These are phyloP conservation scores for Eleusine coracana DNA, from an alignment of 176 grass and related monocot genomes.

Conservation along the genomic window DNA sequence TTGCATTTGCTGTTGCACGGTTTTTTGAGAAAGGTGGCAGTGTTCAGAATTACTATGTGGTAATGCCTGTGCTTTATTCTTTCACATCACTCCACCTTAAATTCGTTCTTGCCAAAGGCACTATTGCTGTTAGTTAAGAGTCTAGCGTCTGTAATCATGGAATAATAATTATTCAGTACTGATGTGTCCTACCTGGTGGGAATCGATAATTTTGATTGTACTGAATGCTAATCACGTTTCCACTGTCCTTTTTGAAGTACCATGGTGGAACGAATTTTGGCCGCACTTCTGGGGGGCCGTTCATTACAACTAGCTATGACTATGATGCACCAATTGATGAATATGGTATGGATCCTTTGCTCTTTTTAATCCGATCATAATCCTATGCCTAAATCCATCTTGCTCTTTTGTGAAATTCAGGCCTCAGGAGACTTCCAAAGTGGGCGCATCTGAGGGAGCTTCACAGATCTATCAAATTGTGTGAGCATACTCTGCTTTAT, in stretches of 20 bases:
- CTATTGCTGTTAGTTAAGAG: neutral
- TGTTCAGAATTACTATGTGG: constrained; percentile 96
- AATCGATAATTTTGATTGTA: constrained; percentile 9
- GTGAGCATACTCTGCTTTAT: constrained; percentile 76
- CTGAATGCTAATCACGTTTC: constrained; percentile 33
- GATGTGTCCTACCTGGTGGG: neutral
- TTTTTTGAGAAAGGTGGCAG: constrained; percentile 95
- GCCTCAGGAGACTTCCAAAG: constrained; percentile 81
- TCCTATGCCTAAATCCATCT: constrained; percentile 2
- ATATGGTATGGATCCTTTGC: constrained; percentile 64
- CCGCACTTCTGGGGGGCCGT: constrained; percentile 91
- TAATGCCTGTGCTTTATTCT: constrained; percentile 39
- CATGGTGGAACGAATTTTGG: constrained; percentile 97
- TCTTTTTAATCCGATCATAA: constrained; percentile 21
- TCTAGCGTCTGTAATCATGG: constrained; percentile 5
- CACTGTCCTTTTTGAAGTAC: constrained; percentile 63
- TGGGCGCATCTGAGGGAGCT: constrained; percentile 96
- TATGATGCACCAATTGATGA: constrained; percentile 99
- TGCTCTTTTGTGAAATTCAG: constrained; percentile 45
- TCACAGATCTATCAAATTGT: constrained; percentile 89
- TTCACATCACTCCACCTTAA: neutral
- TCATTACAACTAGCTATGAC: constrained; percentile 99
- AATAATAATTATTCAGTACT: constrained; percentile 17
- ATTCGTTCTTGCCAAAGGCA: constrained; percentile 24
- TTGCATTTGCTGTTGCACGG: constrained; percentile 92